Percentiles rank a stretch among this genome's conserved stretches.
phyloP scores from a whole-genome alignment of 306 rosid genomes.

The Prunus mume region DNA sequence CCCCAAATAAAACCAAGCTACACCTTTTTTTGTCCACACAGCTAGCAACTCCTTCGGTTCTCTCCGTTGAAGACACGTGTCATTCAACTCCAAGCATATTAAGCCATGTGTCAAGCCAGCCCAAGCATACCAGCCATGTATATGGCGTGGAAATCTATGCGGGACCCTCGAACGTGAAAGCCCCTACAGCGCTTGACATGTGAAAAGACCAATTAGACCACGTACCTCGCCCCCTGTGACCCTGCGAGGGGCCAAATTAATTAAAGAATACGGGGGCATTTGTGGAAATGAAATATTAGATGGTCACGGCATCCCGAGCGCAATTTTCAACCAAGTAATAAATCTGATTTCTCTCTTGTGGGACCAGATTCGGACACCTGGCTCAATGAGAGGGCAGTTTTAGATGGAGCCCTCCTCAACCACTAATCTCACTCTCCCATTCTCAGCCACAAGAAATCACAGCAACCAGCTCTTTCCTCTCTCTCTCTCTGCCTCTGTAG shows the following conservation, averaged over 20 bases:
- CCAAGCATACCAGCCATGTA: neutral
- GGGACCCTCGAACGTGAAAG: neutral
- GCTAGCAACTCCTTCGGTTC: neutral
- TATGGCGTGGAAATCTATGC: neutral
- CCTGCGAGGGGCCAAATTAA: too few species aligned
- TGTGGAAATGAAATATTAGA: neutral
- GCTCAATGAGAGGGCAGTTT: slow-evolving; percentile 35
- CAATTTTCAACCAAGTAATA: slow-evolving; percentile 1
- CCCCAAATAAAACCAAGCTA: neutral
- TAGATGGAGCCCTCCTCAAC: slow-evolving; percentile 51
- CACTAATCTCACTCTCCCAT: slow-evolving; percentile 38
- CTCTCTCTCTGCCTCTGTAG: neutral
- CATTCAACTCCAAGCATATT: neutral
- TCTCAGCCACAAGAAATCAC: slow-evolving; percentile 57
- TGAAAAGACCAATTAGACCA: neutral
- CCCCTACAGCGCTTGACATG: neutral
- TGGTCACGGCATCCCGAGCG: slow-evolving; percentile 1
- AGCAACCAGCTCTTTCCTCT: neutral
- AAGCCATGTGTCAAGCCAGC: neutral
- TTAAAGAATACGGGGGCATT: neutral
- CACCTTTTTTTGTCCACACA: neutral
- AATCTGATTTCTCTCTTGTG: neutral
- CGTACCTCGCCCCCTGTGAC: neutral
- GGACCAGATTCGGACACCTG: slow-evolving; percentile 28
- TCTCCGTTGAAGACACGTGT: neutral